Evolutionary conservation across 1,284 basidiomycete species (phyloP), one percentile per base, ranked within the genome.

Genomic region (Heterobasidion parviporum): DNA sequence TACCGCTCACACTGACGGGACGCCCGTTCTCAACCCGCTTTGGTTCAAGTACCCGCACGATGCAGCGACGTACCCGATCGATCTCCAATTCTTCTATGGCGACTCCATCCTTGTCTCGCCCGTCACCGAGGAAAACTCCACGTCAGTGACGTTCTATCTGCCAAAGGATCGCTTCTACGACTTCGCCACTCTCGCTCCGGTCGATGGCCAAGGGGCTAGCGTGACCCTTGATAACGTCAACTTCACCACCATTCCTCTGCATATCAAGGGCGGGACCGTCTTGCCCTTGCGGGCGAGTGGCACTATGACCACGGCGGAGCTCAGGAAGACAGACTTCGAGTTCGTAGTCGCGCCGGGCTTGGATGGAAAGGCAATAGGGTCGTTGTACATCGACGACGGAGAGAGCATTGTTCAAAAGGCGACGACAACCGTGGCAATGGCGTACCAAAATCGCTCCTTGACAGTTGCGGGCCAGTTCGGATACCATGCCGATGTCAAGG

Each of bases 1-100:
- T 66, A 65, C 76, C 52, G 80, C 82, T 12, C 69, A 73, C 54
- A 54, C 71, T n/a, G 78, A 82, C 61, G 85, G 84, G 14, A 81
- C 82, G 1, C 83, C 85, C 2, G 73, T 85, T 32, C 69, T 86
- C 44, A 72, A 79, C 58, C 82, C 84, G 9, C 68, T 87, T 33
- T 87, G 76, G 75, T 85, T 78, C 75, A 76, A 78, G 53, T 87
- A 86, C 64, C 83, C 84, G 5, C 73, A 79, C 57, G 85, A 88
- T 64, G 15, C 68, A 0, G 69, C 71, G 38, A 85, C 85, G 0
- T 86, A 74, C 67, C 63, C 70, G 8, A 79, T 86, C 62, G 84
- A 86, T 60, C 73, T 79, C 34, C 85, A 87, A 63, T 87, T 84
- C 75, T 78, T 87, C 73, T 87, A 75, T 63, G 85, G 85, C 18